phyloP scores from a whole-genome alignment of 768 basidiomycete genomes.

The Floccularia luteovirens region DNA sequence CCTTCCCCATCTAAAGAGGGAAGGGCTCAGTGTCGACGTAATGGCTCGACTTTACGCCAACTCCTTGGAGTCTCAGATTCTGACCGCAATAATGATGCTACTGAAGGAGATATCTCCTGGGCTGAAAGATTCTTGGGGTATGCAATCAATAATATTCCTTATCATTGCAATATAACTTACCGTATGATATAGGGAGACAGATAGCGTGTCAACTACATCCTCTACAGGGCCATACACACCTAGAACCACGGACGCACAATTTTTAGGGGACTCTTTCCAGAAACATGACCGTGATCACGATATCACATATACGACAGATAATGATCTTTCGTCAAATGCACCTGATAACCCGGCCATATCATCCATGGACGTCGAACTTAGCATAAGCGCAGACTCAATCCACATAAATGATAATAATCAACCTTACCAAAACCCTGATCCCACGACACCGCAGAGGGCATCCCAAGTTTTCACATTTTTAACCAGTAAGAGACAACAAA shows the following conservation, averaged over 20 bases:
- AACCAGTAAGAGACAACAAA: slow-evolving; percentile 34
- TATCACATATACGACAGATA: slow-evolving; percentile 34
- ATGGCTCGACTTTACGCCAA: slow-evolving; percentile 69
- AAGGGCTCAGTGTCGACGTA: slow-evolving; percentile 48
- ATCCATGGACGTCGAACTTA: slow-evolving; percentile 72
- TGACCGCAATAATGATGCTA: slow-evolving; percentile 21
- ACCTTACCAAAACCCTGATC: slow-evolving; percentile 27
- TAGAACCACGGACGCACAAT: slow-evolving; percentile 31
- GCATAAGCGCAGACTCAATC: slow-evolving; percentile 36
- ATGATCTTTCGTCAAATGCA: slow-evolving; percentile 34
- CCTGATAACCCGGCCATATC: slow-evolving; percentile 48
- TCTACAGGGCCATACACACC: slow-evolving; percentile 47
- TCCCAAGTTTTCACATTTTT: slow-evolving; percentile 74
- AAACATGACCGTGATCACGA: slow-evolving; percentile 21
- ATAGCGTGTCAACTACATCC: slow-evolving; percentile 35
- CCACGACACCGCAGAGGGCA: slow-evolving; percentile 56
- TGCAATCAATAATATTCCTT: slow-evolving; percentile 15
- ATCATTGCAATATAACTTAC: slow-evolving; percentile 1
- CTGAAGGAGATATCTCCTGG: slow-evolving; percentile 79
- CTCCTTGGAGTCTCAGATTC: slow-evolving; percentile 51
- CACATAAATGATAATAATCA: slow-evolving; percentile 14
- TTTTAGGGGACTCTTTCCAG: slow-evolving; percentile 22
- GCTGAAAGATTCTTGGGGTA: slow-evolving; percentile 71
- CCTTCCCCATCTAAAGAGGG: slow-evolving; percentile 31
- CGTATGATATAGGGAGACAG: slow-evolving; percentile 29